Evolutionary conservation across 495 filamentous ascomycete species (phyloP), one percentile per base, ranked within the genome.

Genomic region (Ramalina intermedia): DNA sequence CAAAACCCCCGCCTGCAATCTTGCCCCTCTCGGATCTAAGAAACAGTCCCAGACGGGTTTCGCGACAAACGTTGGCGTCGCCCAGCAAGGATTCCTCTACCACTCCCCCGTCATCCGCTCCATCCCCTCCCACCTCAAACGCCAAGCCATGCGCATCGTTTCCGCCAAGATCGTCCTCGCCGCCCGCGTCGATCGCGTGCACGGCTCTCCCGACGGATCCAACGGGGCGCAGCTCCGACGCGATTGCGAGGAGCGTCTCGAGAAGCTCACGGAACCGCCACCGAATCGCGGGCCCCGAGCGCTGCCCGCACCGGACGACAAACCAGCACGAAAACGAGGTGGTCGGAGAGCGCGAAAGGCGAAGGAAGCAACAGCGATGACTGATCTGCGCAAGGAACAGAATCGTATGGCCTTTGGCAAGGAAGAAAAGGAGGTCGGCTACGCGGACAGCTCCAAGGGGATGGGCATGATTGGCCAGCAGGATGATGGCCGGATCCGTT

Each of bases 341-440:
- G 91, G 91, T 42, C 73, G 93, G 24, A 75, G 89, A 52, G 91
- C 89, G 4, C 76, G 91, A 37, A 95, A 94, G 63, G 91, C 89
- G 51, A 98, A 98, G 72, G 93, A 96, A 68, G 88, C 89, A 8
- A 84, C 84, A 6, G 90, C 91, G 50, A 94, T 96, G 88, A 98
- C 91, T 2, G 91, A 98, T 48, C 69, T 98, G 27, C 83, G 88
- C 48, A 96, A 96, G 60, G 87, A 89, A 7, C 90, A 95, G 66
- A 98, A 98, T 66, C 78, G 91, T 20, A 81, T 98, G 74, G 87
- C 83, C 0, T 98, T 98, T 55, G 90, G 90, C 44, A 91, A 93
- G 58, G 91, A 96, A 58, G 91, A 98, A 63, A 78, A 82, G 53
- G 91, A 98, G 65, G 84, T 91, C 17, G 91, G 91, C 13, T 96